phyloP scores from a whole-genome alignment of 2,329 filamentous ascomycete genomes.

The Alternaria arbusti region DNA sequence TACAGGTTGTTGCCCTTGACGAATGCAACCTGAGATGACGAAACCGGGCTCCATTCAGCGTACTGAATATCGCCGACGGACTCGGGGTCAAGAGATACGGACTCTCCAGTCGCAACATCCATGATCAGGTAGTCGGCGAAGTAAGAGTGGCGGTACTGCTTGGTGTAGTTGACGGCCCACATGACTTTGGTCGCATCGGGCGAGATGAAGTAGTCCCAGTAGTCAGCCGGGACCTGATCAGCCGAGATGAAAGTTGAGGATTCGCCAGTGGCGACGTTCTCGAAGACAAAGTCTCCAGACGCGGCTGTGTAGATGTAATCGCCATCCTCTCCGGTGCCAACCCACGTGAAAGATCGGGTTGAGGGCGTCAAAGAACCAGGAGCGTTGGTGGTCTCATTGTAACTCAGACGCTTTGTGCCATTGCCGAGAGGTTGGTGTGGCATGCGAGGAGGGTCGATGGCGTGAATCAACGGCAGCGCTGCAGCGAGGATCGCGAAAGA shows the following conservation, averaged over 20 bases:
- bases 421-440: slow-evolving; percentile 63
- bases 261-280: slow-evolving; percentile 66
- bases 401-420: slow-evolving; percentile 63
- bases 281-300: slow-evolving; percentile 63
- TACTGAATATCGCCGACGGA: slow-evolving; percentile 72
- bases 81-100: slow-evolving; percentile 62
- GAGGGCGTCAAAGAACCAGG: slow-evolving; percentile 51
- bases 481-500: slow-evolving; percentile 36
- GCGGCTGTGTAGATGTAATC: slow-evolving; percentile 63
- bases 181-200: slow-evolving; percentile 65
- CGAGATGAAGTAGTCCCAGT: slow-evolving; percentile 67
- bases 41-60: slow-evolving; percentile 64
- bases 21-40: slow-evolving; percentile 67
- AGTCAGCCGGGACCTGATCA: slow-evolving; percentile 62
- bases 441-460: slow-evolving; percentile 59
- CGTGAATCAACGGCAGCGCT: slow-evolving; percentile 35
- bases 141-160: slow-evolving; percentile 72
- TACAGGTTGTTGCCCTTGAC: slow-evolving; percentile 72
- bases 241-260: slow-evolving; percentile 64
- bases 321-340: slow-evolving; percentile 65
- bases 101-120: slow-evolving; percentile 63
- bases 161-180: slow-evolving; percentile 69
- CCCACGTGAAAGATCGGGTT: slow-evolving; percentile 61
- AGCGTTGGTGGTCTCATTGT: slow-evolving; percentile 64
- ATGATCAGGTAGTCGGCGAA: slow-evolving; percentile 71